phyloP scores from a whole-genome alignment of 2,329 filamentous ascomycete species.

The Hypocrella siamensis region DNA sequence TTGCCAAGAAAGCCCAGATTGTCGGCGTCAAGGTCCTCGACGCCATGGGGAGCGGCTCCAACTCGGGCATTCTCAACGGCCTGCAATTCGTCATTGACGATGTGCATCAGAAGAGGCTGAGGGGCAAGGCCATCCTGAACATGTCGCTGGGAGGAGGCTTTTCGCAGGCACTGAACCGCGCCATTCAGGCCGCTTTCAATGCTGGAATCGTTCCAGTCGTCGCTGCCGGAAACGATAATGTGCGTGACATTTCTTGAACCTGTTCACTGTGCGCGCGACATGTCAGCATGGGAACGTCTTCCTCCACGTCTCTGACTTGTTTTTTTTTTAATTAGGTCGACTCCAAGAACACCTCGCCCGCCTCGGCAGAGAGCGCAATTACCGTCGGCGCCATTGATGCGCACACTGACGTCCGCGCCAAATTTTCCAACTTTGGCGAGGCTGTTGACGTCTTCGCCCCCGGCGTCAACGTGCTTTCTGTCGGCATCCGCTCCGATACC shows the following conservation, averaged over 20 bases:
- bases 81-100: slow-evolving; percentile 39
- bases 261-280: slow-evolving; percentile 16
- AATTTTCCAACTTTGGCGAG: slow-evolving; percentile 43
- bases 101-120: slow-evolving; percentile 21
- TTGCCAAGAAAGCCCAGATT: slow-evolving; percentile 40
- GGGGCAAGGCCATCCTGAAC: slow-evolving; percentile 45
- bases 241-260: slow-evolving; percentile 9
- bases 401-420: slow-evolving; percentile 27
- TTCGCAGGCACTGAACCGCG: slow-evolving; percentile 37
- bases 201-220: slow-evolving; percentile 41
- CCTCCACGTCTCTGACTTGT: not conserved
- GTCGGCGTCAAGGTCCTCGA: slow-evolving; percentile 47
- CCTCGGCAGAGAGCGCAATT: slow-evolving; percentile 38
- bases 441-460: slow-evolving; percentile 39
- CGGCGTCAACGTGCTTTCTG: slow-evolving; percentile 36
- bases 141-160: slow-evolving; percentile 41
- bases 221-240: slow-evolving; percentile 43
- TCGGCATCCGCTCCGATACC: slow-evolving; percentile 32
- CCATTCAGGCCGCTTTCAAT: slow-evolving; percentile 30
- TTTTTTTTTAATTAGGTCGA: slow-evolving; percentile 20
- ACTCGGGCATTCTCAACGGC: slow-evolving; percentile 35
- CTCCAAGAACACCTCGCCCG: slow-evolving; percentile 34
- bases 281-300: not conserved
- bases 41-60: slow-evolving; percentile 19
- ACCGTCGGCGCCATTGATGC: slow-evolving; percentile 44